Conservation (phyloP, 2,329 filamentous ascomycete genomes). For the Trichoderma simmonsii region DNA sequence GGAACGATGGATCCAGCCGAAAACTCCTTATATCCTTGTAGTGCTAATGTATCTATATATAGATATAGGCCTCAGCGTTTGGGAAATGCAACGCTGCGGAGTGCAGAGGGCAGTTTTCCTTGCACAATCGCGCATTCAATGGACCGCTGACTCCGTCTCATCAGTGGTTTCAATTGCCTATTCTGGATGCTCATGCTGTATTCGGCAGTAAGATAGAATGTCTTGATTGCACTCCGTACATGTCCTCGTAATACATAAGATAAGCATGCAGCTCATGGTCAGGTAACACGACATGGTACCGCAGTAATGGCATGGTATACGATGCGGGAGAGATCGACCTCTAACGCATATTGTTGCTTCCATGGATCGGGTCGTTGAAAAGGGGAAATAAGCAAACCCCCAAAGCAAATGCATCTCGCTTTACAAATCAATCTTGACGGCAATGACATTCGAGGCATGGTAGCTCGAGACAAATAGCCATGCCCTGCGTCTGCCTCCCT, state of each 20-base stretch:
- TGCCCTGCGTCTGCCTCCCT: slow-evolving; percentile 44
- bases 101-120: background rate
- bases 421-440: slow-evolving; percentile 50
- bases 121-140: background rate
- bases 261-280: background rate
- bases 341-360: background rate
- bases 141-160: background rate
- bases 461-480: slow-evolving; percentile 60
- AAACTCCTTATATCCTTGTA: background rate
- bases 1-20: slow-evolving; percentile 9
- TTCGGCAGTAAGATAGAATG: background rate
- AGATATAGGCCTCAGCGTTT: background rate
- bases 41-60: background rate
- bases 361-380: background rate
- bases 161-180: background rate
- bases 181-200: background rate
- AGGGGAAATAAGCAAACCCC: background rate
- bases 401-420: background rate
- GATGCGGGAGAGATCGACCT: background rate
- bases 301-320: background rate
- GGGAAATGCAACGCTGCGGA: background rate
- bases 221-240: background rate
- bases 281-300: background rate
- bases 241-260: background rate
- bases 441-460: slow-evolving; percentile 46